Evolutionary conservation across 2,329 filamentous ascomycete genomes (phyloP), one percentile per base, ranked within the genome.

Genomic region (Fusarium austroafricanum): DNA sequence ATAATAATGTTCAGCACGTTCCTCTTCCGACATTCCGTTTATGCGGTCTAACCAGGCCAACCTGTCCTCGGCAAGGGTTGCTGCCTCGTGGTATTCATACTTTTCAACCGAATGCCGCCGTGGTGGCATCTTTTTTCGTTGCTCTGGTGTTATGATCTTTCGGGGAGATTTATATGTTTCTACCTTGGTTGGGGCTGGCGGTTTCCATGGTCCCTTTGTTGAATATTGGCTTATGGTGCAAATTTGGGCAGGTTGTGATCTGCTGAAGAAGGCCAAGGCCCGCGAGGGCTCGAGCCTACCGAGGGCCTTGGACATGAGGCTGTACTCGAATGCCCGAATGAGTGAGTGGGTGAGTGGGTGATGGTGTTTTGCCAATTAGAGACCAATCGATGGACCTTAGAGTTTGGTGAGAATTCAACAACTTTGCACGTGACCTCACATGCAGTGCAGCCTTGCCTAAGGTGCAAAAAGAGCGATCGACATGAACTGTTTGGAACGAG

Each of bases 401-500:
- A 61, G 18, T 37, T 61, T 40, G 33, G 20, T 42, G 46, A 40
- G 56, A 29, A 49, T 38, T 43, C 51, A 40, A 58, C 33, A 20
- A 18, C 35, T 40, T 35, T 21, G 17, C 61, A 64, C 61, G 59
- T 64, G 61, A 64, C 51, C 51, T 26, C 33, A 14, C 38, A 17
- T 31, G 9, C 12, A 58, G 23, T 31, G 9, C 12, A 58, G 23
- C 28, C 17, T 45, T 17, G 23, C 21, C 17, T 40, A 17, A n/a
- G 51, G n/a, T 28, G 29, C 14, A 9, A 23, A 2, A 38, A 15
- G n/a, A 7, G 6, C 15, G 21, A 20, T 37, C 18, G 14, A 14
- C 8, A 26, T 7, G 21, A 17, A 12, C 7, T 18, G 29, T 20
- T 8, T 15, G 40, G 17, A 10, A 28, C 38, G 43, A 21, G 26